phyloP scores from a whole-genome alignment of 495 filamentous ascomycete species.

The Podospora pseudocomata region DNA sequence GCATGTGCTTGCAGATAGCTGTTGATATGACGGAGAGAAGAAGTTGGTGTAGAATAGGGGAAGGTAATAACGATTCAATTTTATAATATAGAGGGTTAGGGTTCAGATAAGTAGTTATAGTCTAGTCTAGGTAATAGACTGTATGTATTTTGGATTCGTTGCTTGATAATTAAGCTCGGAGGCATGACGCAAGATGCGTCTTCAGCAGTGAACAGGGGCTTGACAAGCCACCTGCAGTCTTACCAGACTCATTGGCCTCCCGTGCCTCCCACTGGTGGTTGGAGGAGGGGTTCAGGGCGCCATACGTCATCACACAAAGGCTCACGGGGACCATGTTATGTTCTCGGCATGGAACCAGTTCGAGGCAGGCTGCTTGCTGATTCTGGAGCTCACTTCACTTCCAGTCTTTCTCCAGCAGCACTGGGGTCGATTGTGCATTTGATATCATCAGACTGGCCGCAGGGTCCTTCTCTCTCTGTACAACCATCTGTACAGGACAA shows the following conservation, averaged over 20 bases:
- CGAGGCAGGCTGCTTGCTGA: not conserved
- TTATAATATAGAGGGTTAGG: not conserved
- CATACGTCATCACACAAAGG: constrained; percentile 11
- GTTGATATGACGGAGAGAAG: no score
- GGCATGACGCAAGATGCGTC: not conserved
- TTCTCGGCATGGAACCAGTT: no score
- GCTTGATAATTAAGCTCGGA: not conserved
- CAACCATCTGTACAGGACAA: not conserved
- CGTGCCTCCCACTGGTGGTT: not conserved
- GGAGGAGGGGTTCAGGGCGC: not conserved
- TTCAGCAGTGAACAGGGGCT: not conserved
- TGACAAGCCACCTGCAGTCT: not conserved
- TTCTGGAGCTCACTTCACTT: not conserved
- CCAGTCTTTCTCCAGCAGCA: no score
- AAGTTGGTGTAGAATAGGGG: not conserved
- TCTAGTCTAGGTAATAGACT: no score
- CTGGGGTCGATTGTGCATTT: no score
- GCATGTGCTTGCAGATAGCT: not conserved
- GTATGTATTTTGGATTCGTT: not conserved
- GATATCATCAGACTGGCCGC: no score
- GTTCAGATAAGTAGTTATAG: not conserved
- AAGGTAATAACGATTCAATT: not conserved
- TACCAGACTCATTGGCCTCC: not conserved
- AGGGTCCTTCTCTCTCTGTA: no score
- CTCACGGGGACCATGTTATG: no score